Evolutionary conservation across 169 alveolate species (phyloP), one percentile per base, ranked within the genome.

Genomic region (Plasmodium coatneyi): DNA sequence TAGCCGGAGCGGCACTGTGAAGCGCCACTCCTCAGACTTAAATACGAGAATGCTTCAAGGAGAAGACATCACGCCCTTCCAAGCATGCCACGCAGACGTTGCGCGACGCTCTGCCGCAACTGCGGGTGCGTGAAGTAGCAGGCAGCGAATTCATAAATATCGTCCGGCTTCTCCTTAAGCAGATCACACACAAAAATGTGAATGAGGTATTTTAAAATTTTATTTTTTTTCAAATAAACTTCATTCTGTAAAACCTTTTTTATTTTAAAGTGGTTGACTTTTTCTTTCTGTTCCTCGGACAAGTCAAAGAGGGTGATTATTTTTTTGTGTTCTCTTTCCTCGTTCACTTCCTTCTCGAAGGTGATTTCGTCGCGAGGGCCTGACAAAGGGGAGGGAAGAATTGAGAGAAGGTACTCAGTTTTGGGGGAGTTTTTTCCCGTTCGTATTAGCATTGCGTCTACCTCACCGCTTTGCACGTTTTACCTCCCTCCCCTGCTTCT

Each of bases 171-270:
- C 25, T 84, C 84, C 78, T 56, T 84, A n/a, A 84, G 78, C 36
- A 84, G 19, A 39, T 84, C 92, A 2, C 66, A 84, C 60, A 84
- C 34, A 74, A 84, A 84, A 14, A 84, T 84, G 19, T 84, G 84
- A 46, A 84, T 74, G 5, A 84, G 39, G 34, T 84, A 84, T 84
- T 84, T 84, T 22, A 84, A 32, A 84, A 74, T 49, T 84, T 84
- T 84, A 12, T 84, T 84, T 66, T 84, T 84, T 41, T 84, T 84
- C 78, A 84, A 84, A 84, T 84, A 84, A 82, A 71, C 78, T 43
- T 84, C 92, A 84, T 84, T 84, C 74, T 84, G 80, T 74, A 84
- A n/a, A 30, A 84, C 80, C 22, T 84, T 84, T 14, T 74, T 71
- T 84, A 84, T 84, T 84, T 84, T 84, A 19, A 52, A 84, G 12